phyloP scores from a whole-genome alignment of 2,329 filamentous ascomycete species.

The Penicillium sp. region DNA sequence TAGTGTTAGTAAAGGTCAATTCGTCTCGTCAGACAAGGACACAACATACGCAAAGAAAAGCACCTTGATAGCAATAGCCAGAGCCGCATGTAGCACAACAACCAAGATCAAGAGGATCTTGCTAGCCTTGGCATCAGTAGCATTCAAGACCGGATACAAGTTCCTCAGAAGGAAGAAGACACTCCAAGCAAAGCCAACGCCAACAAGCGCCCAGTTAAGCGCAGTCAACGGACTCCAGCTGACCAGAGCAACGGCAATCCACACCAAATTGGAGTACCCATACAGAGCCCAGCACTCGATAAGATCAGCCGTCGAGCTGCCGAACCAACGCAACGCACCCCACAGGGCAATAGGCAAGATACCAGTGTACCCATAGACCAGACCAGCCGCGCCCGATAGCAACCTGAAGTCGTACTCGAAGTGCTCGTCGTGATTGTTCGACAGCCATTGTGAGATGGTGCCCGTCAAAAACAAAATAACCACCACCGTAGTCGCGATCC shows the following conservation, averaged over 20 bases:
- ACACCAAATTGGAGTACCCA: conserved; percentile 94
- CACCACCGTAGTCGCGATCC: conserved; percentile 97
- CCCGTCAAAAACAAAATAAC: conserved; percentile 93
- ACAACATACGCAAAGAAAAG: conserved; percentile 77
- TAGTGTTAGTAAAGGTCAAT: conserved; percentile 34
- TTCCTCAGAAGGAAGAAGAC: conserved; percentile 81
- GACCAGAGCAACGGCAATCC: conserved; percentile 90
- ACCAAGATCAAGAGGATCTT: conserved; percentile 84
- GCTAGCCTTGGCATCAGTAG: conserved; percentile 87
- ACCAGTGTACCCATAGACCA: conserved; percentile 93
- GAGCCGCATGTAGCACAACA: conserved; percentile 78
- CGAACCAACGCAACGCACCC: conserved; percentile 89
- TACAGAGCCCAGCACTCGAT: conserved; percentile 95
- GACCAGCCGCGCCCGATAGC: conserved; percentile 81
- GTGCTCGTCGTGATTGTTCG: conserved; percentile 61
- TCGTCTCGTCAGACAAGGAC: background rate
- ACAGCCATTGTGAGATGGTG: conserved; percentile 88
- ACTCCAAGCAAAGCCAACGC: conserved; percentile 77
- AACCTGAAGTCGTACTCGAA: conserved; percentile 92
- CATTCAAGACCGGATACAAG: conserved; percentile 84
- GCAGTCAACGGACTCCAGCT: conserved; percentile 83
- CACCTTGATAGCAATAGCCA: conserved; percentile 92
- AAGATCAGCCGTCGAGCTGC: conserved; percentile 86
- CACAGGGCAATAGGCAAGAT: conserved; percentile 82
- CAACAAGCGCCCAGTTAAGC: conserved; percentile 93